These are phyloP conservation scores for Coniochaeta sp. DNA, from an alignment of 2,329 filamentous ascomycete species.

Conservation along the genomic window DNA sequence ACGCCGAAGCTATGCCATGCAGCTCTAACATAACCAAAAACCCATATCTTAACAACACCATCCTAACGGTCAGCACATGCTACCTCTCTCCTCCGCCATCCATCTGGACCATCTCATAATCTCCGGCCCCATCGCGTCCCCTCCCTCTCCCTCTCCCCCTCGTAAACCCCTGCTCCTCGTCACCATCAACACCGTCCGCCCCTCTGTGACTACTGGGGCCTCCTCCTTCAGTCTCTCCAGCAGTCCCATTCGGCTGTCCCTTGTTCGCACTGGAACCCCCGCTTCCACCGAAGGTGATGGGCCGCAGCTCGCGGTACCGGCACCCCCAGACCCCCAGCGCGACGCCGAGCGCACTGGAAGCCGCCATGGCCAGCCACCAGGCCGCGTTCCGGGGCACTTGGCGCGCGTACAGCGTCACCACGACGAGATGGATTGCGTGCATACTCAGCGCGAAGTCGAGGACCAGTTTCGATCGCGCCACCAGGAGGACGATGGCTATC, in stretches of 20 bases:
- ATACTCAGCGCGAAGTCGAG: constrained; percentile 91
- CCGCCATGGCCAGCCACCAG: constrained; percentile 69
- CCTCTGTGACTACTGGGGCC: constrained; percentile 10
- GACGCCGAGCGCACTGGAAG: constrained; percentile 36
- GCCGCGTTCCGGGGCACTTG: constrained; percentile 69
- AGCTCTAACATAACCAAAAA: background rate
- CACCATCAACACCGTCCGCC: constrained; percentile 16
- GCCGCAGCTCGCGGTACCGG: constrained; percentile 79
- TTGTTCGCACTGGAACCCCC: constrained; percentile 8
- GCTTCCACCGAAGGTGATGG: constrained; percentile 74
- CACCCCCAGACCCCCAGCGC: constrained; percentile 83
- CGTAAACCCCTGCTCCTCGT: constrained; percentile 43
- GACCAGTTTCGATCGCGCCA: constrained; percentile 86
- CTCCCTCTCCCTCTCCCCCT: constrained; percentile 44
- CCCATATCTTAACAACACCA: background rate
- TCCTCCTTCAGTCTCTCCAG: constrained; percentile 10
- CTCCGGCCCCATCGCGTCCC: constrained; percentile 46
- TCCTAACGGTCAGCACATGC: background rate
- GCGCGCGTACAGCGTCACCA: constrained; percentile 66
- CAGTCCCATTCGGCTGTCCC: background rate
- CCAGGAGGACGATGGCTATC: constrained; percentile 73
- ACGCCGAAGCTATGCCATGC: background rate
- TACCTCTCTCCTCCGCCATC: constrained; percentile 17
- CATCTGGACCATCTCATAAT: constrained; percentile 60
- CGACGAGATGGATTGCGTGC: constrained; percentile 24